Conservation (phyloP, 1,284 basidiomycete genomes). For the Ceratobasidium sp. region DNA sequence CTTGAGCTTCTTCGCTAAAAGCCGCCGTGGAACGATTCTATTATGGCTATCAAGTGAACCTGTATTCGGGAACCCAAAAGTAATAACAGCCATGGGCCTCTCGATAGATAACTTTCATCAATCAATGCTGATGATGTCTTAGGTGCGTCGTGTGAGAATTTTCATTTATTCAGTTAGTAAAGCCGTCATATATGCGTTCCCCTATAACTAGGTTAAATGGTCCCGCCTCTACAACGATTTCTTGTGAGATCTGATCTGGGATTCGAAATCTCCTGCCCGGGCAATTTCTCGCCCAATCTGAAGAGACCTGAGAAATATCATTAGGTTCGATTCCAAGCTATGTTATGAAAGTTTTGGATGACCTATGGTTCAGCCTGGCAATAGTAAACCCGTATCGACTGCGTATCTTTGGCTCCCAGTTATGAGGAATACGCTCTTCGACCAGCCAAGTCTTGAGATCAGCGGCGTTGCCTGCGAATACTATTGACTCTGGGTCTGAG, state of each 20-base stretch:
- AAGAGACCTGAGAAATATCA: background rate
- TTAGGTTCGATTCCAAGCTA: background rate
- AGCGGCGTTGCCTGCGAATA: constrained; percentile 37
- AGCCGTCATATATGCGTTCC: too few species aligned
- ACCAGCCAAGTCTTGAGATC: constrained; percentile 37
- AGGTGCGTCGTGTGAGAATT: too few species aligned
- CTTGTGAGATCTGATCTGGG: background rate
- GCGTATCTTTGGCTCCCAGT: constrained; percentile 33
- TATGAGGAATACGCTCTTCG: constrained; percentile 40
- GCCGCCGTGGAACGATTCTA: too few species aligned
- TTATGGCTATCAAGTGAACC: too few species aligned
- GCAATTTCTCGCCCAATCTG: constrained; percentile 24
- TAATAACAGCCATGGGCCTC: too few species aligned
- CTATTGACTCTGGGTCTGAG: background rate
- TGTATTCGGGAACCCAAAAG: too few species aligned
- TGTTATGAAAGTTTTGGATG: too few species aligned
- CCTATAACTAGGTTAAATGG: too few species aligned
- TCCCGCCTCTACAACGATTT: constrained; percentile 3
- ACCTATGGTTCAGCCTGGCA: constrained; percentile 16
- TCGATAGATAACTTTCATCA: too few species aligned
- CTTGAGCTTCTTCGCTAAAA: too few species aligned
- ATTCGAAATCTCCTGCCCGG: background rate
- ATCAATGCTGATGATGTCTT: too few species aligned
- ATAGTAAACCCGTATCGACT: constrained; percentile 38
- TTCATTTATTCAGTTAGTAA: too few species aligned